phyloP scores from a whole-genome alignment of 805 yeast genomes.

The Torulaspora maleeae region DNA sequence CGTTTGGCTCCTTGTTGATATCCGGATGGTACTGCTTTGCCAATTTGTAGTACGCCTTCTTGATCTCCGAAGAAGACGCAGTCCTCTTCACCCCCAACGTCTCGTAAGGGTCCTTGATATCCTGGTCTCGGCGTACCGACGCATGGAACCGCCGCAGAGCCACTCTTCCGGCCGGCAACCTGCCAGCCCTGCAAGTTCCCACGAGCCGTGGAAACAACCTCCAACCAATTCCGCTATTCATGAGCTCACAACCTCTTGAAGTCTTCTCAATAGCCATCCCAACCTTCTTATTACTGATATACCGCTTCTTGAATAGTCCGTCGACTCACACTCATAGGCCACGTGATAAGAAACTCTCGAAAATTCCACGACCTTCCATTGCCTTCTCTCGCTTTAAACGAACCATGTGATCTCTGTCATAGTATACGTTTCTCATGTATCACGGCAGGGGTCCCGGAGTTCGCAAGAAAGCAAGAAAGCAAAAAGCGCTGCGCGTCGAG shows the following conservation, averaged over 20 bases:
- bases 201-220: neutral
- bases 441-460: no score
- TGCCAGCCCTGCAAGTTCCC: no score
- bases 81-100: slow-evolving; percentile 68
- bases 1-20: slow-evolving; percentile 83
- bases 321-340: neutral
- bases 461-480: slow-evolving; percentile 1
- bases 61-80: slow-evolving; percentile 80
- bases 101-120: slow-evolving; percentile 70
- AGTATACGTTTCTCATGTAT: no score
- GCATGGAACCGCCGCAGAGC: slow-evolving; percentile 17
- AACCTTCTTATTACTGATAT: no score
- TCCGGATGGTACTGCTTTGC: slow-evolving; percentile 97
- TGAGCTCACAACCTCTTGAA: no score
- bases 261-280: no score
- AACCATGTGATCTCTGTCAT: no score
- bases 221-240: neutral
- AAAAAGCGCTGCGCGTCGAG: neutral
- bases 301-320: no score
- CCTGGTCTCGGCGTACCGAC: slow-evolving; percentile 14
- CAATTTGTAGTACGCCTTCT: slow-evolving; percentile 87
- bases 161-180: neutral
- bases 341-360: neutral
- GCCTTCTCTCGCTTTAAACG: neutral
- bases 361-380: slow-evolving; percentile 3